phyloP scores from a whole-genome alignment of 2,329 filamentous ascomycete species.

The Ophiostoma australiae region DNA sequence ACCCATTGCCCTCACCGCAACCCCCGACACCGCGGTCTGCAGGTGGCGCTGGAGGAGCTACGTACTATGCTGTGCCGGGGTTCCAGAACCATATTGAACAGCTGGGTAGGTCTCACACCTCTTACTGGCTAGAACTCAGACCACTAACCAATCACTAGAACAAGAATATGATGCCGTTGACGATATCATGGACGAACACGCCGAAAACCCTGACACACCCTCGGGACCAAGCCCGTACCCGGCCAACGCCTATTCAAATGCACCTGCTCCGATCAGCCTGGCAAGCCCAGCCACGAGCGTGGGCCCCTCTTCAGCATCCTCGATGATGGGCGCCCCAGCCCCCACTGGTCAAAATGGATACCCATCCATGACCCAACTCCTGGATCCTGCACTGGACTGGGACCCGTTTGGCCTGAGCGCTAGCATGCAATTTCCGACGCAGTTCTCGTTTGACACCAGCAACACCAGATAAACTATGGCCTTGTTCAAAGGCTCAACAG shows the following conservation, averaged over 20 bases:
- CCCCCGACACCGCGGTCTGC: conserved; percentile 30
- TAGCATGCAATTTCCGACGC: conserved; percentile 89
- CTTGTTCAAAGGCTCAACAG: not conserved
- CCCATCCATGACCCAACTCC: conserved; percentile 56
- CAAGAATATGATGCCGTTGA: conserved; percentile 92
- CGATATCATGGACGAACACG: conserved; percentile 81
- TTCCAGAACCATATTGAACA: conserved; percentile 95
- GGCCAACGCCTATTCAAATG: conserved; percentile 47
- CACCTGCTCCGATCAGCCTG: conserved; percentile 41
- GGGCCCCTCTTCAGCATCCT: conserved; percentile 25
- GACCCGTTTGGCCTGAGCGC: conserved; percentile 91
- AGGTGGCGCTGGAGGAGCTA: conserved; percentile 37
- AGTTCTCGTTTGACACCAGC: conserved; percentile 67
- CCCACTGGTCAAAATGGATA: conserved; percentile 55
- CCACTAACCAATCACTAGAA: conserved; percentile 51
- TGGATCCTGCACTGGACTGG: conserved; percentile 81
- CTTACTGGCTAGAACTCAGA: conserved; percentile 4
- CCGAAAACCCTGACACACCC: conserved; percentile 57
- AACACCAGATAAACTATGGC: conserved; percentile 41
- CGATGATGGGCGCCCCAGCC: conserved; percentile 20
- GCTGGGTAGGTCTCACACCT: conserved; percentile 67
- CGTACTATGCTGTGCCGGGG: conserved; percentile 72
- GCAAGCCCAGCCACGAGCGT: conserved; percentile 35
- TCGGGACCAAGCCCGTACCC: conserved; percentile 62
- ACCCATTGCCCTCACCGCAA: conserved; percentile 29